Base-by-base conservation (phyloP, 345 rosid species). In the Passiflora organensis region DNA sequence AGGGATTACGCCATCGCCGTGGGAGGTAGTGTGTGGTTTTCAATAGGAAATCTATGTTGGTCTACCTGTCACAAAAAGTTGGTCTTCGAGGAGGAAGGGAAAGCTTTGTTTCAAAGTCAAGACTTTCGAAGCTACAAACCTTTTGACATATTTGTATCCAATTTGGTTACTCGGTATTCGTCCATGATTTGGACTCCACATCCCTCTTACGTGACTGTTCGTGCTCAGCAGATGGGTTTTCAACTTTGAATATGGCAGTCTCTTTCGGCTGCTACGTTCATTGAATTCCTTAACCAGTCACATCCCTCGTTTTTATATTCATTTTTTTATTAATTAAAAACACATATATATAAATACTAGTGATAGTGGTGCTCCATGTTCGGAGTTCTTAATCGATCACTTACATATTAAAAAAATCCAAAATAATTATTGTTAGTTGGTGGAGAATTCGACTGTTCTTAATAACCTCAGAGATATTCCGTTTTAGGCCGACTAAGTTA, bases 251-350 rank as follows among this genome's bases (percentile, higher is more conserved):
- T 44, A 32, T 16, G 2, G 13, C 24, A 19, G 4, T 15, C 57
- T 48, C 48, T 21, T 25, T 56, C 37, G 56, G 70, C 24, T 49
- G 43, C 50, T 6, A 53, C 65, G 68, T 71, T 64, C 80, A 61
- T 54, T 68, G 76, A 72, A 75, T 36, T 63, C 44, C 5, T 11
- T 19, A 5, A 6, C 5, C 0, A 9, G n/a, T 14, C 16, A 16
- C 6, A 32, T 9, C 2, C n/a, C 11, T 2, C 14, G 6, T 37
- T 10, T 22, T 17, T 4, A 10, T 5, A 32, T 17, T 48, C 5
- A 0, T 48, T 21, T 2, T 2, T 6, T 32, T 47, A 36, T 23
- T 24, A 11, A 16, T 43, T 15, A 14, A 41, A 1, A 18, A 46
- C 41, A n/a, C 41, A 37, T 37, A 37, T 6, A 36, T 6, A 5